Evolutionary conservation across 345 rosid genomes (phyloP).

Genomic region (Rhodamnia argentea): DNA sequence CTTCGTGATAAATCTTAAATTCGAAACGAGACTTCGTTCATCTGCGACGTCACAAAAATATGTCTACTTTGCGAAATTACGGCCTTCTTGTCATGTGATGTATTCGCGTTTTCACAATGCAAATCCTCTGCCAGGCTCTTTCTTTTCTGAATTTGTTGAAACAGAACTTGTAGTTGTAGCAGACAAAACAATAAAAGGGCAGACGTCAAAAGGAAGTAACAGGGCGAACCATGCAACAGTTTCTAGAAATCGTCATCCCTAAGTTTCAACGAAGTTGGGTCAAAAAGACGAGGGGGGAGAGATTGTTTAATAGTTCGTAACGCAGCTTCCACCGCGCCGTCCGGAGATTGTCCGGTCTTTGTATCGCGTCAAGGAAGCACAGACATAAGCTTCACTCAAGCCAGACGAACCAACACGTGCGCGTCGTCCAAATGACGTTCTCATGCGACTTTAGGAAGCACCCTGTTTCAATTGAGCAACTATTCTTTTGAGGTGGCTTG

Average conservation of each 20-base stretch:
- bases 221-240: not conserved
- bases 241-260: not conserved
- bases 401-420: not conserved
- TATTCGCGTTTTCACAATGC: not conserved
- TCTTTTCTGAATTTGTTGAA: not conserved
- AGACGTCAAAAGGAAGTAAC: not conserved
- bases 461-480: not conserved
- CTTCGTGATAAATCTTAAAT: not conserved
- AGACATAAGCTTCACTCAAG: not conserved
- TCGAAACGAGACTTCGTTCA: not conserved
- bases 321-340: conserved; percentile 45
- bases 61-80: no score
- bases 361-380: not conserved
- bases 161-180: not conserved
- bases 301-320: conserved; percentile 16
- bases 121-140: not conserved
- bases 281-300: not conserved
- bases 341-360: conserved; percentile 35
- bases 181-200: not conserved
- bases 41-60: no score
- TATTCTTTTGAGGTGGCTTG: not conserved
- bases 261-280: not conserved
- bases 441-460: not conserved
- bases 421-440: not conserved
- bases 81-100: not conserved